These are phyloP conservation scores for Galerina marginata DNA, from an alignment of 768 basidiomycete species.

Conservation along the genomic window DNA sequence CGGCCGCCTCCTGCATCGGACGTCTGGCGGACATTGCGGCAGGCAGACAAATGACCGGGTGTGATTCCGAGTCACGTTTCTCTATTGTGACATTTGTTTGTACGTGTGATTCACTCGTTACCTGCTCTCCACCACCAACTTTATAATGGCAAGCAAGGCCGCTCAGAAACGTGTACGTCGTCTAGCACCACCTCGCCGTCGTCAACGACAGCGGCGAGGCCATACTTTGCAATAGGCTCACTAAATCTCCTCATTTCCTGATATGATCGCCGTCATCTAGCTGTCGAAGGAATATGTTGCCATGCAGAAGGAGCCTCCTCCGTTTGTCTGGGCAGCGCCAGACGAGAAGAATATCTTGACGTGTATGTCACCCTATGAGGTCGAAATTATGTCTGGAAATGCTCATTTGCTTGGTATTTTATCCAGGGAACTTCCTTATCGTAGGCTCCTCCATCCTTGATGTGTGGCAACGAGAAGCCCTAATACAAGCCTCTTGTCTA, in stretches of 20 bases:
- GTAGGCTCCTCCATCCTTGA: conserved; percentile 43
- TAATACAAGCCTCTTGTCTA: conserved; percentile 36
- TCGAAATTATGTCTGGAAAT: not conserved
- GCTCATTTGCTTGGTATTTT: conserved; percentile 11
- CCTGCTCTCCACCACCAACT: conserved; percentile 32
- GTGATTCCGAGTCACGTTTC: conserved; percentile 7
- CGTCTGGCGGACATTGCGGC: not conserved
- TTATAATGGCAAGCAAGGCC: conserved; percentile 81
- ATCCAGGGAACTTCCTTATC: conserved; percentile 91
- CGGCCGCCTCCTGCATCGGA: not conserved
- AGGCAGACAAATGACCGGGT: conserved; percentile 1
- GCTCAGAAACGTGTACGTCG: conserved; percentile 78
- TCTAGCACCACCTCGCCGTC: not conserved
- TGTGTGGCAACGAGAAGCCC: conserved; percentile 5
- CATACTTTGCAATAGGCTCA: not conserved
- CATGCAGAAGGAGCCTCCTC: conserved; percentile 94
- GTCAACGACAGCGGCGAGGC: conserved; percentile 7
- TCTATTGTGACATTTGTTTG: conserved; percentile 23
- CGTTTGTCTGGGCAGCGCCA: conserved; percentile 93
- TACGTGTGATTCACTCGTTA: conserved; percentile 23
- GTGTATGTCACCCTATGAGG: conserved; percentile 59
- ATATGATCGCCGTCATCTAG: conserved; percentile 40
- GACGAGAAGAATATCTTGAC: conserved; percentile 98
- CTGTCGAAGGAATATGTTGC: conserved; percentile 87
- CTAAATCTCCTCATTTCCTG: conserved; percentile 9